These are phyloP conservation scores for Vaccinium darrowii DNA, from an alignment of 148 eudicot species.

Conservation along the genomic window DNA sequence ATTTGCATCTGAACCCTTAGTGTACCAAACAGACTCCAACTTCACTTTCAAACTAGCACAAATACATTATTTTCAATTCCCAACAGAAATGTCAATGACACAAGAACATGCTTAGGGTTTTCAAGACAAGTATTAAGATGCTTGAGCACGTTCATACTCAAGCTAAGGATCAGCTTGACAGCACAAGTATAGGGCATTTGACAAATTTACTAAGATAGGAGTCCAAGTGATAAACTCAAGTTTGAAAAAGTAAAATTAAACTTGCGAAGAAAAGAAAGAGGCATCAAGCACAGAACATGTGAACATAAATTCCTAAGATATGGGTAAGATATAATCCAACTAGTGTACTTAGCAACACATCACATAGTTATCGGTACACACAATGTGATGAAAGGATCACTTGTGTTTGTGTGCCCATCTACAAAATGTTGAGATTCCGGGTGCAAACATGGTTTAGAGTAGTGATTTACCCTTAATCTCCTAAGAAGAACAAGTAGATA, in stretches of 20 bases:
- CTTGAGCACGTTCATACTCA: background rate
- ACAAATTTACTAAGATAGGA: background rate
- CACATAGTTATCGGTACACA: background rate
- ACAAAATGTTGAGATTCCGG: background rate
- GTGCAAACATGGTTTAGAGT: background rate
- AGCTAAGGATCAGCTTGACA: background rate
- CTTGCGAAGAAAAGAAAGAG: too few relatives aligned
- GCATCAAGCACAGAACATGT: background rate
- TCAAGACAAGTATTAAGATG: background rate
- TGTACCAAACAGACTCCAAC: constrained; percentile 67
- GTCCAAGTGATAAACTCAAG: background rate
- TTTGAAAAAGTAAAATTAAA: background rate
- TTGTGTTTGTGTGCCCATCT: background rate
- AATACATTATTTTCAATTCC: background rate
- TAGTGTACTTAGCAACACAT: background rate
- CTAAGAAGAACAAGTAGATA: background rate
- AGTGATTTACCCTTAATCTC: background rate
- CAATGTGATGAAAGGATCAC: background rate
- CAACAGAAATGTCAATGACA: background rate
- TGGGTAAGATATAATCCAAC: too few relatives aligned
- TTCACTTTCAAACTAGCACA: constrained; percentile 68
- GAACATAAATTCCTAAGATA: background rate
- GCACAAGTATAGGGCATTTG: background rate
- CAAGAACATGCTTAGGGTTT: background rate
- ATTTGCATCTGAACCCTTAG: constrained; percentile 42